phyloP scores from a whole-genome alignment of 139 green algal species.

The Chlorella sp. region DNA sequence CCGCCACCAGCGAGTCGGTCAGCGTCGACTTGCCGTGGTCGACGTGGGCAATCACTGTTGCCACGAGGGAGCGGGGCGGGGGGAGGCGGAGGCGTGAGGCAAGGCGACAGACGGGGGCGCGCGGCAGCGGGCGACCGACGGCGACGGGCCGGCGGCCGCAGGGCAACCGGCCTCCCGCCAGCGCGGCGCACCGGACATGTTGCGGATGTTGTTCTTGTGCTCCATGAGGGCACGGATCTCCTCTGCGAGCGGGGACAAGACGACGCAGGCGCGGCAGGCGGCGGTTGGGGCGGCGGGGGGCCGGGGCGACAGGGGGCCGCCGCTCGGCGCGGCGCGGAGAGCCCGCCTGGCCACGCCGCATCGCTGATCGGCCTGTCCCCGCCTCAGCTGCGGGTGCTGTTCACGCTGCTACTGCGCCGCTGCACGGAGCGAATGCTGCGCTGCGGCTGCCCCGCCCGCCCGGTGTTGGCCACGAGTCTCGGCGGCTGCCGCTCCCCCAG shows the following conservation, averaged over 20 bases:
- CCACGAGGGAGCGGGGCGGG: not conserved
- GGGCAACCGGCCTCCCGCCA: not conserved
- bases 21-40: constrained; percentile 96
- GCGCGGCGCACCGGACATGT: constrained; percentile 39
- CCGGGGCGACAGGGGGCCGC: too few species aligned
- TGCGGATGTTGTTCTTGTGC: constrained; percentile 93
- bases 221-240: constrained; percentile 77
- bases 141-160: not conserved
- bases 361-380: too few species aligned
- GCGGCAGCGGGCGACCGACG: not conserved
- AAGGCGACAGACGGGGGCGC: not conserved
- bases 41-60: constrained; percentile 88
- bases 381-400: too few species aligned
- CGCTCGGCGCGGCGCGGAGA: too few species aligned
- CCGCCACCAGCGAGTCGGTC: constrained; percentile 98
- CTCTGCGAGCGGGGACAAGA: not conserved
- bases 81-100: not conserved
- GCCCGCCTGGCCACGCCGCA: too few species aligned
- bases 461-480: too few species aligned
- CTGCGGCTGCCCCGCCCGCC: too few species aligned
- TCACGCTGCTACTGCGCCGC: too few species aligned
- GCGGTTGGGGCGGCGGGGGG: too few species aligned
- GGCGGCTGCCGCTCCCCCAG: too few species aligned
- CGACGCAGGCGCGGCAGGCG: too few species aligned
- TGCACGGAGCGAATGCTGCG: too few species aligned